Evolutionary conservation across 805 yeast genomes (phyloP).

Genomic region (Pichia phayaonensis): DNA sequence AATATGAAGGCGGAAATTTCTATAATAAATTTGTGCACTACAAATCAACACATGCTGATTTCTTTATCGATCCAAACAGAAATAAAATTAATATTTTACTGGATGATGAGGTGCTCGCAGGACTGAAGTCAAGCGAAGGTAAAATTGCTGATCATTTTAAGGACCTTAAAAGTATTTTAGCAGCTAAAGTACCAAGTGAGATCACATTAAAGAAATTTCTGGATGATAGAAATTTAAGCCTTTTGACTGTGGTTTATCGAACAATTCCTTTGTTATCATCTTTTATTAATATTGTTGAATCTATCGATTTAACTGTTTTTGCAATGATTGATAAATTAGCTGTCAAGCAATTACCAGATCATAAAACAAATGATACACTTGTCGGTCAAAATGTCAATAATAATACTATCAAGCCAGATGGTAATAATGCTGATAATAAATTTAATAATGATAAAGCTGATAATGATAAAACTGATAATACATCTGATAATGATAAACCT

Average conservation of each 20-base stretch:
- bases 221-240: slow-evolving; percentile 41
- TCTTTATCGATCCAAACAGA: slow-evolving; percentile 20
- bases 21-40: slow-evolving; percentile 51
- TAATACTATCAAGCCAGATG: not conserved
- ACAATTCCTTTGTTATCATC: slow-evolving; percentile 41
- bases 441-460: not conserved
- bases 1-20: slow-evolving; percentile 77
- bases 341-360: slow-evolving; percentile 2
- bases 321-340: slow-evolving; percentile 26
- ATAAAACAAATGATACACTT: slow-evolving; percentile 16
- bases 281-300: slow-evolving; percentile 46
- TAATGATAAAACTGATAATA: too few species aligned
- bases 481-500: not conserved
- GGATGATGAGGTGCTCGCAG: slow-evolving; percentile 39
- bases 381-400: not conserved
- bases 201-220: slow-evolving; percentile 18
- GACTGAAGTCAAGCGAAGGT: slow-evolving; percentile 29
- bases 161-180: slow-evolving; percentile 36
- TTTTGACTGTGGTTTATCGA: slow-evolving; percentile 47
- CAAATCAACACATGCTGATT: slow-evolving; percentile 20
- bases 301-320: slow-evolving; percentile 54
- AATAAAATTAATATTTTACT: slow-evolving; percentile 35
- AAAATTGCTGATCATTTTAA: slow-evolving; percentile 33
- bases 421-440: too few species aligned
- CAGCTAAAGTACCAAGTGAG: slow-evolving; percentile 29